Evolutionary conservation across 441 rosid species (phyloP).

Genomic region (Erysimum cheiri): DNA sequence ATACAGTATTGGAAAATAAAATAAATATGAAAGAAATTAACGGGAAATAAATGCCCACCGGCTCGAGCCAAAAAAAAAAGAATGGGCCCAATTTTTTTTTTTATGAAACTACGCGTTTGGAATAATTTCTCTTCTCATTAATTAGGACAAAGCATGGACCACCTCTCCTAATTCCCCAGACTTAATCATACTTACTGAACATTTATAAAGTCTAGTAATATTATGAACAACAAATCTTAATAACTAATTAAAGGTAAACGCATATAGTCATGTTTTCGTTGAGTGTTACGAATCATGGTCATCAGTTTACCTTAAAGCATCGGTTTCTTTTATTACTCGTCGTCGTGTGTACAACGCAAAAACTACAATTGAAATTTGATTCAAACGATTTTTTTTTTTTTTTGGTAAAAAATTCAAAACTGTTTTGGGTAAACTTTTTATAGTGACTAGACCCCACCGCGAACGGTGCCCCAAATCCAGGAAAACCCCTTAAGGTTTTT

Average conservation of each 20-base stretch:
- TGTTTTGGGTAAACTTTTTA: no score
- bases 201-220: neutral
- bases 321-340: neutral
- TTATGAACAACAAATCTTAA: conserved; percentile 3
- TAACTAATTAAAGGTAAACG: neutral
- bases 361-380: neutral
- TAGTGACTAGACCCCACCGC: no score
- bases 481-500: no score
- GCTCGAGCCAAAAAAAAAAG: conserved; percentile 12
- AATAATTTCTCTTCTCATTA: conserved; percentile 23
- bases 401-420: no score
- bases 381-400: no score
- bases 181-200: conserved; percentile 9
- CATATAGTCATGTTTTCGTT: neutral
- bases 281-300: neutral
- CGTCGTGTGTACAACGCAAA: neutral
- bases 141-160: conserved; percentile 31
- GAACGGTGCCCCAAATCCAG: no score
- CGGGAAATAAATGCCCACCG: neutral
- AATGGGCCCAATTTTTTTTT: conserved; percentile 25
- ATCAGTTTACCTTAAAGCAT: neutral
- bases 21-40: neutral
- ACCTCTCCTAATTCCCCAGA: conserved; percentile 5
- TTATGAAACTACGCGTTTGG: conserved; percentile 4
- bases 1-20: no score